Percentiles rank a stretch among this genome's conserved stretches.
Evolutionary conservation across 176 grass and related monocot genomes (phyloP).

Genomic region (Lolium perenne): DNA sequence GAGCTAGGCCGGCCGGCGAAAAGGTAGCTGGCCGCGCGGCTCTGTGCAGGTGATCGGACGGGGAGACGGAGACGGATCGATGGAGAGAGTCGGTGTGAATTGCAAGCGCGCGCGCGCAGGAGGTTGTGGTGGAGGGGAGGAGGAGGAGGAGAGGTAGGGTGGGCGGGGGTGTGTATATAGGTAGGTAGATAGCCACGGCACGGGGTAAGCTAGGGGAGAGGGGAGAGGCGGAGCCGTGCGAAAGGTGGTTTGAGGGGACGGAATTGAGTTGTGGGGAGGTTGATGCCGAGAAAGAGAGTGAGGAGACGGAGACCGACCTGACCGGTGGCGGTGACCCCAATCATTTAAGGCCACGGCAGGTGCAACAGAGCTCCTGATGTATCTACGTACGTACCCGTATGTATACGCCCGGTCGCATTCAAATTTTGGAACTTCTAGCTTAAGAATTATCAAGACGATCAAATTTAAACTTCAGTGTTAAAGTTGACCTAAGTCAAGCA

Average conservation of each 20-base stretch:
- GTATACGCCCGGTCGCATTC: background rate
- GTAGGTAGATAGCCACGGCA: constrained; percentile 10
- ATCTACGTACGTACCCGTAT: background rate
- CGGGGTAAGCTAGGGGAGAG: background rate
- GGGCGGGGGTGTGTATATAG: constrained; percentile 29
- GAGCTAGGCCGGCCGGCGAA: background rate
- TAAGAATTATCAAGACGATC: no score
- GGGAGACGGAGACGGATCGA: background rate
- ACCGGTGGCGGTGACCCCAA: constrained; percentile 29
- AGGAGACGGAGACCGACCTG: constrained; percentile 28
- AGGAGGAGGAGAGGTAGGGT: background rate
- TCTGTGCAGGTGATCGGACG: background rate
- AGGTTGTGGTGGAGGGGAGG: background rate
- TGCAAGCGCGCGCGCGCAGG: background rate
- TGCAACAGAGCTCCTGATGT: constrained; percentile 3
- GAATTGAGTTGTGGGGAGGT: constrained; percentile 22
- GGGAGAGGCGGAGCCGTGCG: constrained; percentile 15
- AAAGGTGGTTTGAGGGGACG: constrained; percentile 20
- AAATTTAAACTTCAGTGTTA: no score
- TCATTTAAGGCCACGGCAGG: constrained; percentile 24
- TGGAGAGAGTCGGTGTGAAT: background rate
- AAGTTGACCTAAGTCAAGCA: no score
- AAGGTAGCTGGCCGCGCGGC: background rate
- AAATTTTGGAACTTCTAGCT: no score
- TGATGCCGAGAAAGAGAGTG: constrained; percentile 19